Evolutionary conservation across 768 basidiomycete species (phyloP), one percentile per base, ranked within the genome.

Genomic region (Russula vinacea): DNA sequence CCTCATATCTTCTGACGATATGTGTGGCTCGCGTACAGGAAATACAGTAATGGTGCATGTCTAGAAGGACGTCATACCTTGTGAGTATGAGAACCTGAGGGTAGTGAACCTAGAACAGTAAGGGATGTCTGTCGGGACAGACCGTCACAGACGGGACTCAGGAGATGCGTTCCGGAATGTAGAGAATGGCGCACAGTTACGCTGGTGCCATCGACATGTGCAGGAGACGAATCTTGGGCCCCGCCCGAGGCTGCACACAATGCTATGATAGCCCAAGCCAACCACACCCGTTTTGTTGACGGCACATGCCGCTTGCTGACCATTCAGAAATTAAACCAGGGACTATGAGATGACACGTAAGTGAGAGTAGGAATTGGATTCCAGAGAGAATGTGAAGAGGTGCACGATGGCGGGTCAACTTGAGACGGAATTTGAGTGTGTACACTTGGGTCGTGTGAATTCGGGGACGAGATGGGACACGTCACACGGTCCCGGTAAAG

Each of bases 261-360:
- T 13, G 72, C 72, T 16, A 74, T 69, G 16, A 76, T 44, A 16
- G 71, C 72, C 42, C 73, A 74, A 1, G 73, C 70, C 51, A 74
- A 70, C 60, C 72, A 71, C 37, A 68, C 71, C 2, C 73, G 71
- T 64, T 73, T 76, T 51, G 69, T 62, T 64, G 58, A 55, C 22
- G 17, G 10, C 32, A 24, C 63, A 60, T 64, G 63, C 22, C 58
- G 39, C 29, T 64, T 64, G 53, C 39, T 35, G 39, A 56, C 58
- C 63, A 64, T 64, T 55, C 52, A 33, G 44, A 17, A 53, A 35
- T 13, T 45, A 22, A 58, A 47, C 45, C 42, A 33, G 45, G n/a
- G 24, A 40, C 24, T 58, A 13, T 40, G 37, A 8, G 44, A 33
- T 51, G 53, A 44, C 5, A 40, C 6, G 7, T 14, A 16, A 44